Conservation (phyloP, 306 rosid species). For the Coriaria nepalensis region DNA sequence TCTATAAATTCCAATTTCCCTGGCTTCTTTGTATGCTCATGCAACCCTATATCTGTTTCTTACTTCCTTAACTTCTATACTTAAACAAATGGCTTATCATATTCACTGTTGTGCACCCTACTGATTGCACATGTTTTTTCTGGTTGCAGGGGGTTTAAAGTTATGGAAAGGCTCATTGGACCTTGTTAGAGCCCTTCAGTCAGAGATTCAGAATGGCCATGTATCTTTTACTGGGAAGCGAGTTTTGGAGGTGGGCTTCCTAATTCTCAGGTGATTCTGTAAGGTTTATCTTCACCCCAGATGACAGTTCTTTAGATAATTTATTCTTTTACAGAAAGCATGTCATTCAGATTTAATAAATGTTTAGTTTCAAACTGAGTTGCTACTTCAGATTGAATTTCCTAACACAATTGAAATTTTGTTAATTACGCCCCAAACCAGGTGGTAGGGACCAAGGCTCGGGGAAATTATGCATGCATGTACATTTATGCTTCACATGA, state of each 20-base stretch:
- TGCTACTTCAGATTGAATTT: no score
- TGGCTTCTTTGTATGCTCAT: not conserved
- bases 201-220: slow-evolving; percentile 34
- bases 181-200: slow-evolving; percentile 56
- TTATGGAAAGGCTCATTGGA: slow-evolving; percentile 90
- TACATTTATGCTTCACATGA: no score
- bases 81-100: not conserved
- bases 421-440: no score
- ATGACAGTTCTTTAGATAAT: not conserved
- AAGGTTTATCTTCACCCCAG: not conserved
- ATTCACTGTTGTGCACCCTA: not conserved
- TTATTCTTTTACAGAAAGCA: no score
- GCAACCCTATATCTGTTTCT: not conserved
- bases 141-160: slow-evolving; percentile 63
- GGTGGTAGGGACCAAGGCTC: no score
- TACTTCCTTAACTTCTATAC: no score
- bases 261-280: slow-evolving; percentile 23
- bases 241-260: slow-evolving; percentile 72
- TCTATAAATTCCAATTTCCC: slow-evolving; percentile 12
- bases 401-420: no score
- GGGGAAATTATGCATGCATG: no score
- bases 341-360: no score
- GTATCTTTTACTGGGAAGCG: slow-evolving; percentile 43
- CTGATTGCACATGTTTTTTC: slow-evolving; percentile 10
- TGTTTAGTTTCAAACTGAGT: no score